These are phyloP conservation scores for Nitzschia sp. DNA, from an alignment of 108 stramenopile species.

Conservation along the genomic window DNA sequence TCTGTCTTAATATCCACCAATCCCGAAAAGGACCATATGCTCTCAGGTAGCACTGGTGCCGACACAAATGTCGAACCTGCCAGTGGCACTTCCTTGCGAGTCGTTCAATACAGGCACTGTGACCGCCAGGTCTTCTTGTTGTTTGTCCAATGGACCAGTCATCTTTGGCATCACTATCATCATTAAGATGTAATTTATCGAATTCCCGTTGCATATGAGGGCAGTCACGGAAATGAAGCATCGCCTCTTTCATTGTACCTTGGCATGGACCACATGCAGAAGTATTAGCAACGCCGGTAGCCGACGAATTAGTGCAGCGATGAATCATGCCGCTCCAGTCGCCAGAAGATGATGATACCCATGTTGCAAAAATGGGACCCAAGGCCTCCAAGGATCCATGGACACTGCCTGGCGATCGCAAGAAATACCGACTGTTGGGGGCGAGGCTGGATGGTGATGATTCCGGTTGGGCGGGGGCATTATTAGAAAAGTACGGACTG, in stretches of 20 bases:
- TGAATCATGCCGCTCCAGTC: not conserved
- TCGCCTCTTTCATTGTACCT: not conserved
- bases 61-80: constrained; percentile 39
- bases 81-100: not conserved
- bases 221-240: not conserved
- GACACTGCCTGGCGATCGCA: constrained; percentile 13
- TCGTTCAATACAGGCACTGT: not conserved
- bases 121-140: too few species aligned
- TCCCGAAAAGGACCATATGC: constrained; percentile 43
- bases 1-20: constrained; percentile 36
- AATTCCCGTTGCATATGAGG: not conserved
- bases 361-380: constrained; percentile 30
- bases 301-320: not conserved
- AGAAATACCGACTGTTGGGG: constrained; percentile 22
- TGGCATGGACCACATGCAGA: not conserved
- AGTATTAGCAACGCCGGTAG: not conserved
- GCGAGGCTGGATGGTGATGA: too few species aligned
- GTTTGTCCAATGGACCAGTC: not conserved
- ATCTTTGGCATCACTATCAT: too few species aligned
- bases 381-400: constrained; percentile 24
- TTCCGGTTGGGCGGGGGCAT: too few species aligned
- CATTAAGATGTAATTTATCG: not conserved
- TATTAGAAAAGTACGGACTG: too few species aligned
- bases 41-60: constrained; percentile 41
- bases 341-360: constrained; percentile 18